These are phyloP conservation scores for Cystoderma amianthinum DNA, from an alignment of 768 basidiomycete species.

Conservation along the genomic window DNA sequence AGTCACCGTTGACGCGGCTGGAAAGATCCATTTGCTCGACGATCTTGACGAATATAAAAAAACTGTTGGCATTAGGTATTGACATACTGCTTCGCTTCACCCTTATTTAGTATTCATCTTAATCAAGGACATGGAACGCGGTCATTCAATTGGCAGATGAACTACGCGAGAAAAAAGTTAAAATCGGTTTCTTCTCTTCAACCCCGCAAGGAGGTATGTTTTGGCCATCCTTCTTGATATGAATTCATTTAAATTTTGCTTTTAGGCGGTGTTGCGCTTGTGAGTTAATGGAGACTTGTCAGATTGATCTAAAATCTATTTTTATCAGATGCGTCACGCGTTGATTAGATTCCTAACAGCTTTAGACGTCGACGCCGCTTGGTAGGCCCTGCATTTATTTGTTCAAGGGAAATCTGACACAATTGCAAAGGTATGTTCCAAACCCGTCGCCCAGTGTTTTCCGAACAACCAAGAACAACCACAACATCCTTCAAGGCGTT, in stretches of 20 bases:
- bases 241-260: conserved; percentile 11
- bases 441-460: conserved; percentile 87
- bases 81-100: conserved; percentile 1
- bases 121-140: conserved; percentile 64
- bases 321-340: conserved; percentile 94
- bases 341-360: conserved; percentile 79
- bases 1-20: conserved; percentile 82
- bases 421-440: conserved; percentile 66
- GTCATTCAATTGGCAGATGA: conserved; percentile 80
- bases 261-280: conserved; percentile 87
- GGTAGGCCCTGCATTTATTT: conserved; percentile 43
- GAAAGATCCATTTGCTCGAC: conserved; percentile 81
- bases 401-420: conserved; percentile 8
- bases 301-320: conserved; percentile 6
- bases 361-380: conserved; percentile 76
- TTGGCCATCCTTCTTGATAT: conserved; percentile 6
- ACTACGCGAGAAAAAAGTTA: conserved; percentile 78
- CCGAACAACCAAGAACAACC: conserved; percentile 92
- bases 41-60: conserved; percentile 73
- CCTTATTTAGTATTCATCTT: conserved; percentile 9
- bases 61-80: conserved; percentile 56
- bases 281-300: conserved; percentile 20
- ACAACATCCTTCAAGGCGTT: conserved; percentile 93
- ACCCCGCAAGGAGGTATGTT: conserved; percentile 86
- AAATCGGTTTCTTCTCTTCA: conserved; percentile 91